Evolutionary conservation across 257 asterid genomes (phyloP), one percentile per base, ranked within the genome.

Genomic region (Plantago elongata): DNA sequence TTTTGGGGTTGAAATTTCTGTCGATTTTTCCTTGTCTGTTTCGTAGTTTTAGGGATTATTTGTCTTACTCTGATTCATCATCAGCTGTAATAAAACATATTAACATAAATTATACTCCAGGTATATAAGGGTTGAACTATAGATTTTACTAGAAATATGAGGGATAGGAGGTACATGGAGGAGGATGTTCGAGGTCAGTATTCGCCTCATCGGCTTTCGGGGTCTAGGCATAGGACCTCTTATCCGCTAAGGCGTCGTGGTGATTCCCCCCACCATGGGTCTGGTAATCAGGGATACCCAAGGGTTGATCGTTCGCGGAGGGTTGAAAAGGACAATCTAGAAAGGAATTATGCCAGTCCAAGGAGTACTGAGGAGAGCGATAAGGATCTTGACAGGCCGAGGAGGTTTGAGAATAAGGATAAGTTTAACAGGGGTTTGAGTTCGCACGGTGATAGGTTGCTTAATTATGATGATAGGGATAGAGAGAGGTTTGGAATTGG

Each of bases 151-250:
- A 63, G 30, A 70, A 77, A 60, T 72, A 79, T 65, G 79, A 72
- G 73, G 70, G 85, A 66, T 50, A 70, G 75, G 72, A 74, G 76
- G 48, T 74, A 71, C 37, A 72, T 56, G 13, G 76, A 57, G 62
- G 73, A 67, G 34, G 62, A 69, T 68, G n/a, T n/a, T n/a, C n/a
- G 72, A 8, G 60, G 55, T 43, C 73, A 78, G 49, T 75, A 82
- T 37, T 75, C 75, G 54, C 66, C 86, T 30, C 81, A 75, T 60
- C 65, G 63, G 57, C 79, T 66, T 5, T 65, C 58, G 2, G 64
- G 58, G 54, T 67, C 61, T 9, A 69, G 71, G 73, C 45, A 56
- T 61, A 63, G 65, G 17, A 73, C 59, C 51, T 45, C 46, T 34
- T 62, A 46, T 60, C 73, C 72, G 50, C 15, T 75, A 16, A 56